These are phyloP conservation scores for Apiotrichum laibachii DNA, from an alignment of 1,284 basidiomycete species.

Conservation along the genomic window DNA sequence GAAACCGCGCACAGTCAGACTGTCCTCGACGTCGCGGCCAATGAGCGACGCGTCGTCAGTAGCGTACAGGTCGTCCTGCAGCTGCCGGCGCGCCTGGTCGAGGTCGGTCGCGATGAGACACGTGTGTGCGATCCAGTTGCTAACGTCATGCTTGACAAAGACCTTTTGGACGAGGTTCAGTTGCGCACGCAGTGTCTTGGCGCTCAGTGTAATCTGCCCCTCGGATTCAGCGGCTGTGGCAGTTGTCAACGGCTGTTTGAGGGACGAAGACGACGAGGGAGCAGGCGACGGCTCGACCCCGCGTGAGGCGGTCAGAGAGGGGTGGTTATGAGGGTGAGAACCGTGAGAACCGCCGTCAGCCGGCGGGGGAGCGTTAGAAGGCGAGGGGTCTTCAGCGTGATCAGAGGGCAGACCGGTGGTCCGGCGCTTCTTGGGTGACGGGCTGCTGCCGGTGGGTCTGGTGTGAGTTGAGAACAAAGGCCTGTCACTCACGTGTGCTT, in stretches of 20 bases:
- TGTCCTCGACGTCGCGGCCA: slow-evolving; percentile 35
- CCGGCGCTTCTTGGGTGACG: slow-evolving; percentile 12
- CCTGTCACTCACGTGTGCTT: slow-evolving; percentile 2
- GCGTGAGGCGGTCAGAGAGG: slow-evolving; percentile 28
- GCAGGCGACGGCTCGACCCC: slow-evolving; percentile 1
- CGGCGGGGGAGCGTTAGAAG: background rate
- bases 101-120: slow-evolving; percentile 46
- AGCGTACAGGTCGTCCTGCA: slow-evolving; percentile 42
- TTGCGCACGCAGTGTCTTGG: slow-evolving; percentile 35
- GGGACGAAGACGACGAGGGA: background rate
- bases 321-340: slow-evolving; percentile 15
- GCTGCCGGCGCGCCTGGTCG: slow-evolving; percentile 36
- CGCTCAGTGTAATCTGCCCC: slow-evolving; percentile 36
- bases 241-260: slow-evolving; percentile 23
- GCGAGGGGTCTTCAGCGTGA: slow-evolving; percentile 6
- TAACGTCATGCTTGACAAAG: slow-evolving; percentile 37
- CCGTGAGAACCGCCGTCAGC: slow-evolving; percentile 8
- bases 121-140: slow-evolving; percentile 48
- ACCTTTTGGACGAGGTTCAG: slow-evolving; percentile 34
- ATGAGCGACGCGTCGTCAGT: slow-evolving; percentile 40
- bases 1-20: slow-evolving; percentile 31
- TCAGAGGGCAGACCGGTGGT: slow-evolving; percentile 7
- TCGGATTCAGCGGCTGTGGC: slow-evolving; percentile 36
- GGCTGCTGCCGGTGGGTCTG: background rate
- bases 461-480: background rate